A percentile compares a stretch with the other conserved stretches of the same genome.
These are phyloP conservation scores for Aspergillus pseudoviridinutans DNA, from an alignment of 2,329 filamentous ascomycete genomes.

Conservation along the genomic window DNA sequence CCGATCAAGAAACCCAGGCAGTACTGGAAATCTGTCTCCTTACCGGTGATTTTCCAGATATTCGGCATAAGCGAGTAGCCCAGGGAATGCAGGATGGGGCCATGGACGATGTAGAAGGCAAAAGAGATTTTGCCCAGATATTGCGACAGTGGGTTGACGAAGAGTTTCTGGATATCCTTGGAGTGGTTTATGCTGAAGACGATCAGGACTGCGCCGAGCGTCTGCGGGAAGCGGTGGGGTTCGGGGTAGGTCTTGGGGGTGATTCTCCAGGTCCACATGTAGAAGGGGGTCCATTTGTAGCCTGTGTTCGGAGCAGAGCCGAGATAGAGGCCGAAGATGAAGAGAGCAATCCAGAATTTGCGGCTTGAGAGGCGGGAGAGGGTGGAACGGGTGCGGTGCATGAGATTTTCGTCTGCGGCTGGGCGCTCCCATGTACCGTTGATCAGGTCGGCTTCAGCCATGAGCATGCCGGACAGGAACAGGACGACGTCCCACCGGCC, in stretches of 20 bases:
- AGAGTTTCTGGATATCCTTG: constrained; percentile 38
- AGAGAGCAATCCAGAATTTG: constrained; percentile 35
- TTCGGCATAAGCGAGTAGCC: constrained; percentile 43
- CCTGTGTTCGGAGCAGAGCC: constrained; percentile 40
- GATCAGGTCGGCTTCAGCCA: constrained; percentile 43
- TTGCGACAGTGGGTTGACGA: constrained; percentile 39
- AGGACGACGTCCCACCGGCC: constrained; percentile 43
- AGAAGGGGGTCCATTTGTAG: constrained; percentile 41
- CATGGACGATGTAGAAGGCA: constrained; percentile 47
- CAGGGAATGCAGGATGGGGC: constrained; percentile 41
- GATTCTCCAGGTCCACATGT: constrained; percentile 35
- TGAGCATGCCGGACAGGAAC: constrained; percentile 40
- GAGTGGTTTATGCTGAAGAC: constrained; percentile 42
- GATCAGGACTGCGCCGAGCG: constrained; percentile 40
- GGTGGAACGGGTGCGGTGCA: constrained; percentile 3
- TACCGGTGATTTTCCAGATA: constrained; percentile 39
- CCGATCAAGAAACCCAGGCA: constrained; percentile 38
- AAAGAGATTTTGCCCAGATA: constrained; percentile 48
- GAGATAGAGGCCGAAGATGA: constrained; percentile 40
- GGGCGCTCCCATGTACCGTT: constrained; percentile 33
- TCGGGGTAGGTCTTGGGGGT: constrained; percentile 41
- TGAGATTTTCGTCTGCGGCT: constrained; percentile 12
- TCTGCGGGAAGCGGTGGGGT: constrained; percentile 44
- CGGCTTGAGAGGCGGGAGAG: constrained; percentile 22
- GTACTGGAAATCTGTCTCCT: constrained; percentile 36